Evolutionary conservation across 176 grass and related monocot genomes (phyloP), one percentile per base, ranked within the genome.

Genomic region (Carex parvula): DNA sequence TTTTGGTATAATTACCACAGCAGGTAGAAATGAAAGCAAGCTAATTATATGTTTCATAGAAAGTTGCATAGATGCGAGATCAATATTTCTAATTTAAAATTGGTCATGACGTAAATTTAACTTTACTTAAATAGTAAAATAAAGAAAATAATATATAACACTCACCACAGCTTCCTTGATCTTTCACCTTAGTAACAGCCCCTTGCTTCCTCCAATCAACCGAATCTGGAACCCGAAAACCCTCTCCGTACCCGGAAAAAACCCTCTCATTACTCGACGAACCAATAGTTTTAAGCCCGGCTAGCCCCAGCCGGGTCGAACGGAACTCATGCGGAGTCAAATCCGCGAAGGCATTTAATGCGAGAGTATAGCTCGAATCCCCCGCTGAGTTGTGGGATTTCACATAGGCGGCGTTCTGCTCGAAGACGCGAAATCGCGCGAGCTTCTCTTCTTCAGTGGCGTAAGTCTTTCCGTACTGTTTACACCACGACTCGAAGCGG

Each of bases 151-250:
- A 52, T 9, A 18, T 3, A 58, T 56, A 81, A 24, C 17, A 61
- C 79, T 81, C 4, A 81, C 80, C 80, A 10, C 80, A 82, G 39
- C 39, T 82, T 1, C 80, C 80, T 67, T 82, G 80, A 52, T 82
- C 80, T 52, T 82, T 82, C 5, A 82, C 80, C 21, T 63, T 50
- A 14, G 61, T 82, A 52, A 82, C 80, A 66, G 61, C 61, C 6
- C 80, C 80, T 52, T 82, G 80, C 2, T 82, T 13, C 61, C 80
- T 66, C 80, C 80, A 82, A 67, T 82, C 80, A 8, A 82, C 13
- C 39, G 80, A 82, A 66, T 29, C 11, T 17, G 61, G 80, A 9
- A 52, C 58, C 33, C 10, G 55, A 82, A 65, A 82, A 18, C 35
- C 79, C 39, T 16, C n/a, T 64, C 58, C 79, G 24, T 66, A 82